Conservation (phyloP, 192 early-diverging fungal genomes). For the Cetraspora pellucida region DNA sequence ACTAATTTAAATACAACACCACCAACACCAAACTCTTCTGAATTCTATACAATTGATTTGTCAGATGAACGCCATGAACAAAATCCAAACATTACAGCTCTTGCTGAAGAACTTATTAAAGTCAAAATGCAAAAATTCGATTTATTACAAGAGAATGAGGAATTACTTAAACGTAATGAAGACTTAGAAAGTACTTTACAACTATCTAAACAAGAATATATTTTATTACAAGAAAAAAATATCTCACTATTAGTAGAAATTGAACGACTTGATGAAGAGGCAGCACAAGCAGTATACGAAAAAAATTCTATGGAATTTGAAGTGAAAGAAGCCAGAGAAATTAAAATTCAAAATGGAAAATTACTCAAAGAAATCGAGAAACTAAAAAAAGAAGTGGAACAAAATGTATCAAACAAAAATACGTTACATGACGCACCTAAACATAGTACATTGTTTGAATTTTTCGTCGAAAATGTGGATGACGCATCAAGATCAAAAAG, state of each 20-base stretch:
- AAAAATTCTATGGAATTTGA: conserved; percentile 29
- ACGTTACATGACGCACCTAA: neutral
- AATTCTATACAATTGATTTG: neutral
- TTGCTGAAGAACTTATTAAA: conserved; percentile 44
- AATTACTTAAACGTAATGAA: conserved; percentile 25
- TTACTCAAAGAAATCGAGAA: conserved; percentile 33
- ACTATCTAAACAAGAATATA: conserved; percentile 40
- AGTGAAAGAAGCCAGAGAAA: conserved; percentile 12
- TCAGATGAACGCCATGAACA: neutral
- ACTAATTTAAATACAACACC: too few species aligned
- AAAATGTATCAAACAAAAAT: neutral
- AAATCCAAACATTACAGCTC: neutral
- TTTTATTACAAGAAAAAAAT: conserved; percentile 40
- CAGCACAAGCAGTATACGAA: conserved; percentile 23
- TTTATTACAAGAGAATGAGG: conserved; percentile 36
- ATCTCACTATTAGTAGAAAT: conserved; percentile 34
- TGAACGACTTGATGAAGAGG: conserved; percentile 38
- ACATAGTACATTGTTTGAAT: neutral
- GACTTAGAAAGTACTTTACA: conserved; percentile 36
- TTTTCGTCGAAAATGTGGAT: too few species aligned
- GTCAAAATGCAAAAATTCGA: conserved; percentile 48
- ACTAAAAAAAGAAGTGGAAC: conserved; percentile 29
- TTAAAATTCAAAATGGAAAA: conserved; percentile 15
- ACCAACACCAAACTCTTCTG: neutral
- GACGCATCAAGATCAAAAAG: too few species aligned